These are phyloP conservation scores for Boletus rubescentipes DNA, from an alignment of 768 basidiomycete species.

Conservation along the genomic window DNA sequence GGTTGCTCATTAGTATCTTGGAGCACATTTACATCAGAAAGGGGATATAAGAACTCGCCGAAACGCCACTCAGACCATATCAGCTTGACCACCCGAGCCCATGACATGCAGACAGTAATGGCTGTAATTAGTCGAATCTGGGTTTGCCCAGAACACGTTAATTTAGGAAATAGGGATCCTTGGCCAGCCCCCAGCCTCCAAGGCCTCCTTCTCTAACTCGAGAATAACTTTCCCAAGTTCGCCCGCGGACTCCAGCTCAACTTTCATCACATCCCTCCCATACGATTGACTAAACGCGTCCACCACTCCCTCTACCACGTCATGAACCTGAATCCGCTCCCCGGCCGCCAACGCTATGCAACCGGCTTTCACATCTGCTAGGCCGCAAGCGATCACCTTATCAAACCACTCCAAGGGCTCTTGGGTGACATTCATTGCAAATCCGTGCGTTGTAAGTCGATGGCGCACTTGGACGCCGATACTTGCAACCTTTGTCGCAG, in stretches of 20 bases:
- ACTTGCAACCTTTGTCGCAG: slow-evolving; percentile 84
- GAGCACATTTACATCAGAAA: too few relatives aligned
- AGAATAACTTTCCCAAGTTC: slow-evolving; percentile 49
- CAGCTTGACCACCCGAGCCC: too few relatives aligned
- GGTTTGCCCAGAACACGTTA: background rate
- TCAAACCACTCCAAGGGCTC: slow-evolving; percentile 88
- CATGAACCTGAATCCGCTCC: slow-evolving; percentile 40
- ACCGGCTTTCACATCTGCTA: slow-evolving; percentile 78
- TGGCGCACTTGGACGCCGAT: slow-evolving; percentile 97
- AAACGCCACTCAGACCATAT: too few relatives aligned
- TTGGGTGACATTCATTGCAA: slow-evolving; percentile 84
- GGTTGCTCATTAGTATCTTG: too few relatives aligned
- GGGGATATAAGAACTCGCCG: too few relatives aligned
- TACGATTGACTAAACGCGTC: slow-evolving; percentile 47
- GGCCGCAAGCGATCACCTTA: slow-evolving; percentile 86
- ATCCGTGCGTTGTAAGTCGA: slow-evolving; percentile 92
- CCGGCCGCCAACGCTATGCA: slow-evolving; percentile 54
- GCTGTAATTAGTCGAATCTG: too few relatives aligned
- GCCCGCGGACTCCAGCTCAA: slow-evolving; percentile 43
- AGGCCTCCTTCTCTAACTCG: slow-evolving; percentile 46
- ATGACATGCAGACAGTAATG: too few relatives aligned
- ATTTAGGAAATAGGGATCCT: slow-evolving; percentile 12
- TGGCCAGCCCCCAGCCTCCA: slow-evolving; percentile 43
- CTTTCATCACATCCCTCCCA: slow-evolving; percentile 46
- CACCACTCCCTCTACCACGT: slow-evolving; percentile 53